Base-by-base conservation (phyloP, 1,284 basidiomycete genomes). In the Sphaerobolus stellatus region DNA sequence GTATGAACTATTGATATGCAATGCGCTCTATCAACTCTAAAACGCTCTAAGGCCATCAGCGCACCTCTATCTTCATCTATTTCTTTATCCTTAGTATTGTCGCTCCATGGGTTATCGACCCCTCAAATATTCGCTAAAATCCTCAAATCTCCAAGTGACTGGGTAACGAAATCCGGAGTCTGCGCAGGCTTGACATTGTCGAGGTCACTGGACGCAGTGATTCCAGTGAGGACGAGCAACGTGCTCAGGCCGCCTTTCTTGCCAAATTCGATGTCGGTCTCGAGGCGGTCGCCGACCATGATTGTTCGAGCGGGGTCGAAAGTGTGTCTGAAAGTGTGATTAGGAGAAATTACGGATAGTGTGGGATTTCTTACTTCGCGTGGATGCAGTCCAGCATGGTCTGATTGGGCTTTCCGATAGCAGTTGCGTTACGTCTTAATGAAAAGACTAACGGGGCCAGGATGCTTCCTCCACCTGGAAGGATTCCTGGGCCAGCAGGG, bases 371-470 rank as follows among this genome's bases (percentile, higher is more conserved):
- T 64, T 61, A 94, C 93, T 94, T 94, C n/a, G 93, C 90, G 61
- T 88, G 86, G 69, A 99, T 95, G 67, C 92, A 94, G 68, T 98
- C 94, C 61, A 99, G 75, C 91, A 99, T 96, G 28, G 88, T 89
- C 65, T 80, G 83, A 61, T 92, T 83, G 13, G 96, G 97, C 72
- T 99, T 99, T 18, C 96, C 96, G 46, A 95, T 90, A 53, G 86
- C 81, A 1, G 90, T 74, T 0, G 95, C 93, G 56, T 84, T 80
- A 55, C 75, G 77, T 31, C 86, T 84, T 24, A 91, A 73, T 1
- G 92, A 85, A 62, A 79, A 91, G 24, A 86, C 78, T 50, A 99
- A 76, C 1, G 94, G 90, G 0, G 92, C 86, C 47, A 88, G 91
- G 61, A 98, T 78, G 2, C 90, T 75, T 2, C 97, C 96, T 11